A percentile compares a stretch with the other conserved stretches of the same genome.
Evolutionary conservation across 2,329 filamentous ascomycete species (phyloP).

Genomic region (Diplodia corticola): DNA sequence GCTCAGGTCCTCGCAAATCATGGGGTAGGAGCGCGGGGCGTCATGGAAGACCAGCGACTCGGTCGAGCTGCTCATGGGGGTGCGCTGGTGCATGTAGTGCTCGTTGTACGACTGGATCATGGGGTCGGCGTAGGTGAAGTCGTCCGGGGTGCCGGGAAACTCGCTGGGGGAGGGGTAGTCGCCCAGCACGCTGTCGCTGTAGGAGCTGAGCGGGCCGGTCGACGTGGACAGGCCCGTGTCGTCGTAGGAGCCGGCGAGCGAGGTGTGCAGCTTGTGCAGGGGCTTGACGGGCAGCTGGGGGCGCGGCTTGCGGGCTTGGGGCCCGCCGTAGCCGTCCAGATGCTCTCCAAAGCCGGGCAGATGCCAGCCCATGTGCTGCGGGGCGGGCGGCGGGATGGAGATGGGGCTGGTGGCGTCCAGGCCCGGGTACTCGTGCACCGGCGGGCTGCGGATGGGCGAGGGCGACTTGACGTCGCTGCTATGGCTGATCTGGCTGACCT

Average conservation of each 20-base stretch:
- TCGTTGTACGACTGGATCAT: slow-evolving; percentile 38
- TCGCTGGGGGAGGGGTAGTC: slow-evolving; percentile 51
- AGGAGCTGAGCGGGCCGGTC: slow-evolving; percentile 48
- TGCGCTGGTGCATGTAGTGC: slow-evolving; percentile 36
- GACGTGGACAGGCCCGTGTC: slow-evolving; percentile 46
- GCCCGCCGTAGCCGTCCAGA: slow-evolving; percentile 38
- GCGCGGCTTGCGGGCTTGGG: slow-evolving; percentile 39
- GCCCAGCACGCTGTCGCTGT: slow-evolving; percentile 41
- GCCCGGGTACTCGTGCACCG: slow-evolving; percentile 38
- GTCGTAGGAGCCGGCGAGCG: slow-evolving; percentile 43
- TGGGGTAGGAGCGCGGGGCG: slow-evolving; percentile 38
- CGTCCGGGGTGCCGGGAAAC: slow-evolving; percentile 49
- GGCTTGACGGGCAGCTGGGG: slow-evolving; percentile 41
- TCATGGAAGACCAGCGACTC: slow-evolving; percentile 40
- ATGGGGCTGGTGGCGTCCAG: slow-evolving; percentile 42
- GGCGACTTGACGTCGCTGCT: slow-evolving; percentile 15
- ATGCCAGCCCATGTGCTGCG: slow-evolving; percentile 39
- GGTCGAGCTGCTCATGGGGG: slow-evolving; percentile 40
- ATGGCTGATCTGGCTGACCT: background rate
- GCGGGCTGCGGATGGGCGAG: slow-evolving; percentile 23
- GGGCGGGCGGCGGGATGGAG: slow-evolving; percentile 40
- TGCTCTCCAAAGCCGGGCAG: slow-evolving; percentile 42
- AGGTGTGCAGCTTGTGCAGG: slow-evolving; percentile 46
- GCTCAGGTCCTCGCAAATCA: slow-evolving; percentile 43
- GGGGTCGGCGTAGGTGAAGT: slow-evolving; percentile 43